Percentiles rank a stretch among this genome's conserved stretches.
These are phyloP conservation scores for Lodderomyces jiufengensis DNA, from an alignment of 1,139 yeast species.

Conservation along the genomic window DNA sequence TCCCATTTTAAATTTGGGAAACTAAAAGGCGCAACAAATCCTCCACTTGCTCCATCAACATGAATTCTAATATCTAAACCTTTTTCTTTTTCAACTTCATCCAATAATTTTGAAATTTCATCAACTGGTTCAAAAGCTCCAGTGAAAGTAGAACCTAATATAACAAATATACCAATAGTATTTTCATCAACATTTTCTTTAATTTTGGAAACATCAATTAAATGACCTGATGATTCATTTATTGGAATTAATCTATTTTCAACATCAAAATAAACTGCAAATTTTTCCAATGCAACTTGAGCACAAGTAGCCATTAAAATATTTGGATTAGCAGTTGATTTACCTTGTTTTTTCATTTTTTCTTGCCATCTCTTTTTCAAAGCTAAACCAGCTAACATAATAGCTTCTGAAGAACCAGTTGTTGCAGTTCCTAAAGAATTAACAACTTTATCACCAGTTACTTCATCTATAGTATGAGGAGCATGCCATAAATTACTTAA, in stretches of 20 bases:
- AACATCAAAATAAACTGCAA: conserved; percentile 90
- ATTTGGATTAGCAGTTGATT: conserved; percentile 65
- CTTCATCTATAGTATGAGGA: conserved; percentile 33
- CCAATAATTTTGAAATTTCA: conserved; percentile 56
- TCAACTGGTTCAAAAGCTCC: conserved; percentile 86
- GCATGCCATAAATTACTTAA: conserved; percentile 81
- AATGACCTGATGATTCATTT: conserved; percentile 53
- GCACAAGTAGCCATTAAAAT: conserved; percentile 94
- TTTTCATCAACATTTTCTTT: conserved; percentile 75
- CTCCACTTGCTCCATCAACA: conserved; percentile 94
- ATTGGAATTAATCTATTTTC: conserved; percentile 77
- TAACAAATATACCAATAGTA: conserved; percentile 88
- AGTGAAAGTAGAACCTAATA: conserved; percentile 87
- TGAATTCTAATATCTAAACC: conserved; percentile 77
- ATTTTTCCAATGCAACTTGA: conserved; percentile 91
- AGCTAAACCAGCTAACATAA: conserved; percentile 90
- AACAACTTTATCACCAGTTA: conserved; percentile 25
- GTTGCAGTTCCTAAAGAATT: conserved; percentile 83
- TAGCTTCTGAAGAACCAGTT: conserved; percentile 92
- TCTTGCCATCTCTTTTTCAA: conserved; percentile 88
- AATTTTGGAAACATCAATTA: conserved; percentile 58
- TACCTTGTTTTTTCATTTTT: conserved; percentile 56
- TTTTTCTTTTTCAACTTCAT: conserved; percentile 62
- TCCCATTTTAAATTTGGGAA: conserved; percentile 82
- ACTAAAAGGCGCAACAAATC: conserved; percentile 78